Evolutionary conservation across 1,284 basidiomycete species (phyloP), one percentile per base, ranked within the genome.

Genomic region (Cutaneotrichosporon cutaneum): DNA sequence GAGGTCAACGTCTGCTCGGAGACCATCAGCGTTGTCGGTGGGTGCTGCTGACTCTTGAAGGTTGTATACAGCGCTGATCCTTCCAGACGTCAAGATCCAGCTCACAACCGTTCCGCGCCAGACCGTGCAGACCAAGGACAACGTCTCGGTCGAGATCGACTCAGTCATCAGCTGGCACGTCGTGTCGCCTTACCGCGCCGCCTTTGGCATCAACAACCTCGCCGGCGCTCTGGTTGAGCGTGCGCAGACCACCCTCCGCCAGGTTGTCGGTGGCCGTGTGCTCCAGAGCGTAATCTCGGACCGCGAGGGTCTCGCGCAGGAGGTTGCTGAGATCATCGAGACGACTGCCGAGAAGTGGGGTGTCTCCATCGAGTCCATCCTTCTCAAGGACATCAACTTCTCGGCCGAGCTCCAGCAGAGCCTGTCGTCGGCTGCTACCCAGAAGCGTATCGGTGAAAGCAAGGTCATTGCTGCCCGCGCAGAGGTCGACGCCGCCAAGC

Each of bases 1-100:
- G 86, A 92, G 71, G 88, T 97, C 77, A 97, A 98, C 75, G 90
- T 94, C 61, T 95, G 92, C 83, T 90, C 90, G 9, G 94, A 97
- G 77, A 83, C 84, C 1, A 83, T 94, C 45, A 86, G 87, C 60
- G 78, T 90, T 54, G 92, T 79, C 64, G 70, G 74, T 75, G 55
- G 61, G 74, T 73, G 14, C 39, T 24, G 13, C 13, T 45, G 32
- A 33, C 6, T 7, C 21, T 14, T 9, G n/a, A 16, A 24, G n/a
- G n/a, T n/a, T n/a, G 36, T n/a, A 9, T 5, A 4, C 30, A 4
- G 30, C 30, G 24, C 58, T 36, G n/a, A 47, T 27, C 21, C 8
- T 26, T 26, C 14, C 56, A 75, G 92, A 96, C 71, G 94, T 98
- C 77, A 94, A 94, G 80, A 94, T 97, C 68, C 91, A 94, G 76